Base-by-base conservation (phyloP, 768 basidiomycete genomes). In the Tephrocybe sp. region DNA sequence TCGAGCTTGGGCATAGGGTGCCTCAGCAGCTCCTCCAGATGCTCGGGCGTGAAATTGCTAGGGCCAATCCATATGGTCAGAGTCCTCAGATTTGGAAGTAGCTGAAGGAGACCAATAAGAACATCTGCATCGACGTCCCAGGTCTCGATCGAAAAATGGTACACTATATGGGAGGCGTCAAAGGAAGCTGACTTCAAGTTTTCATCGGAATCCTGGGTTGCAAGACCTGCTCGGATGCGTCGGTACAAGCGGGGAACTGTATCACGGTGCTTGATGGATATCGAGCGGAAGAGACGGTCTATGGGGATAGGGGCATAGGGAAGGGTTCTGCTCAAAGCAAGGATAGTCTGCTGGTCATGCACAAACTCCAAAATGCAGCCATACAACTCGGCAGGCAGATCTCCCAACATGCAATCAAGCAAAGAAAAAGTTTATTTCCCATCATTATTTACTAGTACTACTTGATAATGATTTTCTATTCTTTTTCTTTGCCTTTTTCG, bases 101-200 rank as follows among this genome's bases (percentile, higher is more conserved):
- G 67, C 17, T 68, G 64, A 16, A 93, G 56, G n/a, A 91, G 60
- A 61, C 88, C 89, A 60, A 85, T 75, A 36, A 91, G 68, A 12
- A 89, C 77, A 52, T 90, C 84, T 2, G 89, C 85, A 60, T 93
- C 89, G 23, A 82, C 83, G 6, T 62, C 72, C 88, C 89, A 94
- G 12, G 76, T 70, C 62, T 83, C 74, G 31, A 87, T 61, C 12
- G 70, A 71, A 45, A 89, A 68, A 6, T 71, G 69, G 40, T 73
- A 72, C 9, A 88, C 68, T 71, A 75, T 76, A 3, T 54, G 48
- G 6, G 69, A 60, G 35, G 69, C 62, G 17, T 54, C 43, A 23
- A 60, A 60, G 10, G 50, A 17, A 2, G 12, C 16, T 0, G 23
- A 1, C 57, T 57, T 23, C 31, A 22, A 19, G 23, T n/a, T 12